These are phyloP conservation scores for Trichophyton verrucosum DNA, from an alignment of 2,329 filamentous ascomycete genomes.

Conservation along the genomic window DNA sequence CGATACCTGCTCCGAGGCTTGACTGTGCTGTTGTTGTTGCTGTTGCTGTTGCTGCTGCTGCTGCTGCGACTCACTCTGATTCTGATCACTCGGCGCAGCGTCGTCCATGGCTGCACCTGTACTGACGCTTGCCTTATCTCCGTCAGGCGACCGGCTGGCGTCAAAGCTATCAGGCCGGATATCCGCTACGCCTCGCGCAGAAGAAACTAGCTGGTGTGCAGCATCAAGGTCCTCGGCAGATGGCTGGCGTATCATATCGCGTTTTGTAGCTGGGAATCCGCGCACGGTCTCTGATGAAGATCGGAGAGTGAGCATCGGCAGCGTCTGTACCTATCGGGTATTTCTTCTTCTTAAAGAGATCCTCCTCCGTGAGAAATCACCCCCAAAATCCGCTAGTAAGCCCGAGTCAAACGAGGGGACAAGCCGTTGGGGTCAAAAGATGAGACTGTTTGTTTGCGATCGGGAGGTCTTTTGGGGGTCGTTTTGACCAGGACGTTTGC, in stretches of 20 bases:
- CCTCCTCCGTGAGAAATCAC: background rate
- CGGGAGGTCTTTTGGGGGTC: background rate
- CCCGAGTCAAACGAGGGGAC: background rate
- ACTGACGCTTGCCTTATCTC: constrained; percentile 13
- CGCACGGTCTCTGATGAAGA: background rate
- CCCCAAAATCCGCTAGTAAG: background rate
- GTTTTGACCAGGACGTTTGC: background rate
- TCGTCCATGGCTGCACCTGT: constrained; percentile 10
- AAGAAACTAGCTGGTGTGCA: constrained; percentile 37
- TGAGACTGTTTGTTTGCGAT: background rate
- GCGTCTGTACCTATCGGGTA: background rate
- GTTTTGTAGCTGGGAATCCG: constrained; percentile 8
- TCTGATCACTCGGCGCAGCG: background rate
- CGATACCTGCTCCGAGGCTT: constrained; percentile 12
- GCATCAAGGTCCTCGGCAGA: constrained; percentile 38
- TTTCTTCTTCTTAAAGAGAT: background rate
- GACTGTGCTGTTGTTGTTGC: constrained; percentile 7
- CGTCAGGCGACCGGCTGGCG: constrained; percentile 11
- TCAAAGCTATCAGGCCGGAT: constrained; percentile 17
- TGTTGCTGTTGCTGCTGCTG: constrained; percentile 1
- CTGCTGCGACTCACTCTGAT: background rate
- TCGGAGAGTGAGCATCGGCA: constrained; percentile 4
- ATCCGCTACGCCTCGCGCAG: constrained; percentile 32
- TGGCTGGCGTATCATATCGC: constrained; percentile 25
- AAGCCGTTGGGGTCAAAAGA: background rate